Base-by-base conservation (phyloP, 768 basidiomycete species). In the Punctularia strigosozonata region DNA sequence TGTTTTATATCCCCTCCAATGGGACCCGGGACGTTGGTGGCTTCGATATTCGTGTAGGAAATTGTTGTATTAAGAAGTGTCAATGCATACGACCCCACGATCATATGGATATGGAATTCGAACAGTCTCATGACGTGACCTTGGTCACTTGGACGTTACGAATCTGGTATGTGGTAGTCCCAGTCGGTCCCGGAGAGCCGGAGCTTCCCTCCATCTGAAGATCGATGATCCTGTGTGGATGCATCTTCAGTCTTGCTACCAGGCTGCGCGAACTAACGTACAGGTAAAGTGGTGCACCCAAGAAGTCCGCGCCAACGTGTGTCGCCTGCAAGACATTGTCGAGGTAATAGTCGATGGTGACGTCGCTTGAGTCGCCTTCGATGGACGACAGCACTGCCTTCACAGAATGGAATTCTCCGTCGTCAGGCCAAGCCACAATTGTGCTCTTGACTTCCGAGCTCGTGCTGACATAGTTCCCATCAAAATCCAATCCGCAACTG, bases 181-280 rank as follows among this genome's bases (percentile, higher is more conserved):
- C 62, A 2, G 50, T 51, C 0, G 65, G 65, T 10, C 65, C 65
- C 20, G 65, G 65, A 34, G 61, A 58, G 5, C 65, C 65, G 6
- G 65, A 59, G 39, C 65, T 66, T 4, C 65, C 65, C 46, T 68
- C 65, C 65, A 68, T 68, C 64, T 66, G 37, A 21, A 66, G 46
- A 41, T 67, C 61, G 38, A 67, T 55, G 23, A 67, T 67, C n/a
- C 64, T 66, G 40, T 19, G 19, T 21, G 31, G 18, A 15, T 15
- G 26, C 26, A 28, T 28, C 26, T 8, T 28, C 10, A 8, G 10
- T 15, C 10, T 28, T 8, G 26, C 10, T 8, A 28, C 8, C 26
- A 28, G 8, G 10, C 26, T 28, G 26, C 10, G 10, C 33, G 8
- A 19, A 38, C 7, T 13, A 13, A 54, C 65, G 47, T 42, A 66